phyloP scores from a whole-genome alignment of 345 rosid genomes.

The Eucalyptus tenuipes region DNA sequence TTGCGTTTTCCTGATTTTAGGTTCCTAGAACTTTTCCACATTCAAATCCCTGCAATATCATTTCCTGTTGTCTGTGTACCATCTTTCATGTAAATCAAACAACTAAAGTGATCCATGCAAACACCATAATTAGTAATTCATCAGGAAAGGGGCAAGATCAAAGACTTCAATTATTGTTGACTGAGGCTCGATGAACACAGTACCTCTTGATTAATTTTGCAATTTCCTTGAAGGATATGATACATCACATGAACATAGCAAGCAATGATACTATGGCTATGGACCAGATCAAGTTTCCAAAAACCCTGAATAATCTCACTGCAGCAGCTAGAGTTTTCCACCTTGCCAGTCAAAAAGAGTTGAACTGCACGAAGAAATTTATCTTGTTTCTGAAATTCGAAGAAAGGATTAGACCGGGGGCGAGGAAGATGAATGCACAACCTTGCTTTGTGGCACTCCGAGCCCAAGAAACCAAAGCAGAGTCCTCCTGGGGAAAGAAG shows the following conservation, averaged over 20 bases:
- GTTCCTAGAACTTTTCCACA: not conserved
- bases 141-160: not conserved
- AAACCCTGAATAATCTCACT: not conserved
- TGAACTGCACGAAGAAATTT: not conserved
- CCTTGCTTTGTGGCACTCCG: constrained; percentile 81
- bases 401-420: constrained; percentile 18
- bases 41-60: not conserved
- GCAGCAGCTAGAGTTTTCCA: not conserved
- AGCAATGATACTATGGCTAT: not conserved
- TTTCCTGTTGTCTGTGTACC: not conserved
- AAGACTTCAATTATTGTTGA: not conserved
- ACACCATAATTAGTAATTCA: not conserved
- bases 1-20: not conserved
- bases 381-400: not conserved
- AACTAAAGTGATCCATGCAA: not conserved
- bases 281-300: not conserved
- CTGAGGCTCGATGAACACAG: not conserved
- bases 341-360: not conserved
- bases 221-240: not conserved
- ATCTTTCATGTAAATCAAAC: not conserved
- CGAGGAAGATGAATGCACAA: constrained; percentile 63
- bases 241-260: not conserved
- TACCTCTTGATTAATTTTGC: not conserved
- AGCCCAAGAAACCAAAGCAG: constrained; percentile 84
- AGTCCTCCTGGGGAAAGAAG: constrained; percentile 93